These are phyloP conservation scores for Microascus cirrosus DNA, from an alignment of 2,329 filamentous ascomycete genomes.

Conservation along the genomic window DNA sequence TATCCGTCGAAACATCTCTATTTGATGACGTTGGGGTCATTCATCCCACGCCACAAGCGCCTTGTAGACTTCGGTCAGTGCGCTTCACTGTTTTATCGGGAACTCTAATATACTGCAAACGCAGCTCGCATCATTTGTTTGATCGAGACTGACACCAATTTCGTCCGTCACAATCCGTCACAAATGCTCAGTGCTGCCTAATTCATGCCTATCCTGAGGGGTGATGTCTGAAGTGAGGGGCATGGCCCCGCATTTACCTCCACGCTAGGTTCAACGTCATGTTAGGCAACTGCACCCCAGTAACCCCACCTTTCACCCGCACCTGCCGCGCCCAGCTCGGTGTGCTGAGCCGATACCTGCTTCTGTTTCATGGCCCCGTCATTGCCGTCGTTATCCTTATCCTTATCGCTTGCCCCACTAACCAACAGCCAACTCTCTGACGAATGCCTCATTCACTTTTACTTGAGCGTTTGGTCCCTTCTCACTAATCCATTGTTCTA, in stretches of 20 bases:
- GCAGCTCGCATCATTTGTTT: no score
- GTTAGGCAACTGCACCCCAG: neutral
- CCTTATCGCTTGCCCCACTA: neutral
- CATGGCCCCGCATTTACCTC: neutral
- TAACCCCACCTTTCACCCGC: neutral
- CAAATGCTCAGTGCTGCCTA: neutral
- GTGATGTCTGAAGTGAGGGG: neutral
- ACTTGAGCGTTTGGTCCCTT: neutral
- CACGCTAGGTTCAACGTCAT: neutral
- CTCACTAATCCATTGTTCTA: no score
- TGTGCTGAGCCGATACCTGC: neutral
- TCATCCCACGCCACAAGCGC: no score
- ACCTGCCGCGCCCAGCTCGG: neutral
- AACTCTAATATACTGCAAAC: no score
- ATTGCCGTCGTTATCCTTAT: neutral
- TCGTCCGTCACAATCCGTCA: neutral
- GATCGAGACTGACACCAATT: neutral
- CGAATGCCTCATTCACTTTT: neutral
- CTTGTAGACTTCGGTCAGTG: no score
- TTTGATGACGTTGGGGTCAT: no score
- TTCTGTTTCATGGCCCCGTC: neutral
- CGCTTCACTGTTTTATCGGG: no score
- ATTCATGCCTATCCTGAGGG: neutral
- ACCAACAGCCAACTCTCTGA: neutral
- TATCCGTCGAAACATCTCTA: no score